Conservation (phyloP, 2,329 filamentous ascomycete genomes). For the Tolypocladium ovalisporum region DNA sequence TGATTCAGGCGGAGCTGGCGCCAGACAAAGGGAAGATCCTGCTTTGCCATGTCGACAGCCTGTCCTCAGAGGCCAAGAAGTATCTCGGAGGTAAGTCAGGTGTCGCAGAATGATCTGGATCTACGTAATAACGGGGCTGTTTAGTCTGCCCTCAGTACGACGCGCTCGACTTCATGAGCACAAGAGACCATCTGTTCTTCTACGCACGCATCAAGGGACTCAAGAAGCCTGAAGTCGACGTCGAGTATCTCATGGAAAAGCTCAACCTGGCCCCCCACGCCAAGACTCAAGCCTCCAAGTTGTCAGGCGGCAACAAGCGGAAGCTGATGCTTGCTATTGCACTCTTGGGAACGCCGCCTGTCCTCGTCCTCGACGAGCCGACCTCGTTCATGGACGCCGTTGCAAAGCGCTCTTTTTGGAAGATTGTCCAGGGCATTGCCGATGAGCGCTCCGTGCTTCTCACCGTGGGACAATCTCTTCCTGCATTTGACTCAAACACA, state of each 20-base stretch:
- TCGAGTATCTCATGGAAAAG: slow-evolving; percentile 58
- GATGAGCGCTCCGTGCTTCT: slow-evolving; percentile 64
- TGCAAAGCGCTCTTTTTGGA: slow-evolving; percentile 81
- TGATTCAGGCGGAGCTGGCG: slow-evolving; percentile 67
- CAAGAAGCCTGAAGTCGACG: slow-evolving; percentile 57
- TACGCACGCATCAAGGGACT: slow-evolving; percentile 74
- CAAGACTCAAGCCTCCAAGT: slow-evolving; percentile 58
- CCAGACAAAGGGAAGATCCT: slow-evolving; percentile 19
- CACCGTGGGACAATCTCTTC: slow-evolving; percentile 29
- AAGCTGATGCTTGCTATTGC: slow-evolving; percentile 78
- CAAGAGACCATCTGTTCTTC: slow-evolving; percentile 68
- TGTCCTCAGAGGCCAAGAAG: slow-evolving; percentile 63
- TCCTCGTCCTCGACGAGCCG: slow-evolving; percentile 75
- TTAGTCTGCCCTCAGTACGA: slow-evolving; percentile 73
- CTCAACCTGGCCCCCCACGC: slow-evolving; percentile 61
- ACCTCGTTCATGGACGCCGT: slow-evolving; percentile 77
- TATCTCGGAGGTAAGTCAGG: slow-evolving; percentile 51
- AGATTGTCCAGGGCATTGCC: slow-evolving; percentile 60
- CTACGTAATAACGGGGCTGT: not conserved
- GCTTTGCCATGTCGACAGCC: slow-evolving; percentile 15
- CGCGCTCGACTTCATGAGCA: slow-evolving; percentile 77
- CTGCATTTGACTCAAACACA: no score
- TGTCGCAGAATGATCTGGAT: no score
- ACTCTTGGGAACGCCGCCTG: slow-evolving; percentile 74
- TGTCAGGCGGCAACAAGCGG: slow-evolving; percentile 79